Conservation (phyloP, 2,329 filamentous ascomycete species). For the Colletotrichum liaoningense region DNA sequence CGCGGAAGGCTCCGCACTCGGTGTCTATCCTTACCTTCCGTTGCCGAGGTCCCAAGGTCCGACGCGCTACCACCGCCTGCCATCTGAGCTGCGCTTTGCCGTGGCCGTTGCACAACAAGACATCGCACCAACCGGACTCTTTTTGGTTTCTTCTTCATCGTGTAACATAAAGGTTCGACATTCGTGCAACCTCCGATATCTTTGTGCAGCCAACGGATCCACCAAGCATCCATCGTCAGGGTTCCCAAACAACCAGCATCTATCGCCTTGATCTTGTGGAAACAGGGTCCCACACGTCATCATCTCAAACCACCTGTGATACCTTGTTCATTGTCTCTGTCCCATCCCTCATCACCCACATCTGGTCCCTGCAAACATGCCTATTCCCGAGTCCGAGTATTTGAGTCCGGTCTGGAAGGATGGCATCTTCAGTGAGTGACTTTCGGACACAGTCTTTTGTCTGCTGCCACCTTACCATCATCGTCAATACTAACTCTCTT, state of each 20-base stretch:
- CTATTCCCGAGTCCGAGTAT: slow-evolving; percentile 78
- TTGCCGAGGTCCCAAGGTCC: slow-evolving; percentile 34
- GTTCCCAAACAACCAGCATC: background rate
- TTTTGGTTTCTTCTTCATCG: slow-evolving; percentile 1
- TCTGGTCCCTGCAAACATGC: slow-evolving; percentile 58
- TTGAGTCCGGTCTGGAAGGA: slow-evolving; percentile 88
- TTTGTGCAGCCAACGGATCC: slow-evolving; percentile 4
- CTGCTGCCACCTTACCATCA: background rate
- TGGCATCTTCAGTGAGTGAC: slow-evolving; percentile 80
- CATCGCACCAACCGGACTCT: background rate
- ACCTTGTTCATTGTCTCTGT: slow-evolving; percentile 1
- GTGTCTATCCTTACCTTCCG: slow-evolving; percentile 2
- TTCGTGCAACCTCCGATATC: background rate
- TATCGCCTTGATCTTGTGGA: background rate
- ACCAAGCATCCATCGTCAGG: background rate
- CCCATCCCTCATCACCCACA: background rate
- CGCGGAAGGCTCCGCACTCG: slow-evolving; percentile 10
- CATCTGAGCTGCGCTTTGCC: slow-evolving; percentile 15
- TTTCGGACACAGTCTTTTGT: background rate
- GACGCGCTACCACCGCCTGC: slow-evolving; percentile 11
- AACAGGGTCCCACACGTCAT: slow-evolving; percentile 6
- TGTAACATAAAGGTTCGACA: background rate
- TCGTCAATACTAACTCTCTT: slow-evolving; percentile 27
- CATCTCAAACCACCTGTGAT: background rate
- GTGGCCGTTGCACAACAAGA: slow-evolving; percentile 9